Evolutionary conservation across 768 basidiomycete species (phyloP), one percentile per base, ranked within the genome.

Genomic region (Baorangia bicolor): DNA sequence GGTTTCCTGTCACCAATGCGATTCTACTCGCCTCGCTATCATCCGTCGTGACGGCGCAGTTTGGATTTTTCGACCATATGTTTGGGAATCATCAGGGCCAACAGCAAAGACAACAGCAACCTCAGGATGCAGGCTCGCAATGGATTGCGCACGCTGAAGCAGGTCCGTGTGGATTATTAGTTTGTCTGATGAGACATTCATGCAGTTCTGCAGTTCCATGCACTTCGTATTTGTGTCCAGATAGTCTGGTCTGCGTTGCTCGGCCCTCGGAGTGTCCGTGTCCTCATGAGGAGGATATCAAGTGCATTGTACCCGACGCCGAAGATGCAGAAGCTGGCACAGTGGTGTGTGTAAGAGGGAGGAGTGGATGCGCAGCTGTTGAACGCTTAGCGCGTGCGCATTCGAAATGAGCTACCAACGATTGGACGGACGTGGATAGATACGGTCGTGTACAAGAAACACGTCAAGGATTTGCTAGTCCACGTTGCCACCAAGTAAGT

Each of bases 21-120:
- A 34, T 62, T 37, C 54, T 71, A 16, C 37, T 67, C 23, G 50
- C 51, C 28, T 67, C 59, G 11, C 39, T 69, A 16, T 58, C 72
- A 16, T 71, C 75, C 23, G 43, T 75, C 41, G 80, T 69, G 31
- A 72, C 74, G 16, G 86, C 84, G n/a, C 88, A 92, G 63, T 92
- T 91, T 69, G 78, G 83, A 43, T 88, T 90, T 71, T 92, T 92
- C 64, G 84, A 87, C 57, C 83, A 86, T 39, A 85, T 91, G 82
- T 92, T 90, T 63, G 82, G 83, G 33, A 61, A 62, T 39, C 76
- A 81, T 23, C 81, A 82, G 37, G 59, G 47, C 23, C 72, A 73
- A 35, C 84, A 86, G 13, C 82, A 86, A 50, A 27, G 35, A 25
- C 79, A 82, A 20, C 84, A 86, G 38, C 81, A 80, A 48, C 78